Evolutionary conservation across 2,329 filamentous ascomycete species (phyloP).

Genomic region (Fusarium pseudograminearum): DNA sequence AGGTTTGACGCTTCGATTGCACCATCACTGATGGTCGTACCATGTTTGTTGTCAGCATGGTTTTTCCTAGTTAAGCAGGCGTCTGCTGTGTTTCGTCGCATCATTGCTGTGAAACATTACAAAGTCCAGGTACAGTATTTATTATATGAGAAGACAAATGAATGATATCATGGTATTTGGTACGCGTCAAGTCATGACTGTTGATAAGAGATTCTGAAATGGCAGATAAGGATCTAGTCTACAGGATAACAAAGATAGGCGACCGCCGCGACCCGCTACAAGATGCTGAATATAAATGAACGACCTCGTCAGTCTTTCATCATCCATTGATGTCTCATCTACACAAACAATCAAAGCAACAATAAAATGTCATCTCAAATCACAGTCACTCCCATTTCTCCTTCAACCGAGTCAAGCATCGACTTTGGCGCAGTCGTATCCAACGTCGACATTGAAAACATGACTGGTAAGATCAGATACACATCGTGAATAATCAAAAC

Average conservation of each 20-base stretch:
- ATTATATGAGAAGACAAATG: neutral
- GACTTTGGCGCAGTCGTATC: slow-evolving; percentile 72
- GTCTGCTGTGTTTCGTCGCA: neutral
- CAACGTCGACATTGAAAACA: slow-evolving; percentile 70
- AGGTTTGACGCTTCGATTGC: slow-evolving; percentile 23
- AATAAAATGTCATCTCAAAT: slow-evolving; percentile 44
- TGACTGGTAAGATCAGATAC: slow-evolving; percentile 64
- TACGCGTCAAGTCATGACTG: neutral
- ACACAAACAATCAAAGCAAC: neutral
- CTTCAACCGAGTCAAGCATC: slow-evolving; percentile 55
- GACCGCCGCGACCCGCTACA: slow-evolving; percentile 33
- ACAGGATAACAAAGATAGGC: slow-evolving; percentile 33
- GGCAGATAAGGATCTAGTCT: neutral
- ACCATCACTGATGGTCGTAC: neutral
- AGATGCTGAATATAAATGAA: slow-evolving; percentile 25
- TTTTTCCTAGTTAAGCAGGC: neutral
- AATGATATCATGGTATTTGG: neutral
- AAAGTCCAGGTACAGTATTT: neutral
- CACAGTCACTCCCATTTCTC: slow-evolving; percentile 55
- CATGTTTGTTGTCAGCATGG: neutral
- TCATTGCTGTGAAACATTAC: neutral
- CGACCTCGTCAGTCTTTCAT: neutral
- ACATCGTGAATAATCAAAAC: slow-evolving; percentile 19
- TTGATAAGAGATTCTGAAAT: slow-evolving; percentile 1
- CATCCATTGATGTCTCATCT: neutral